These are phyloP conservation scores for Trichoderma cornu-damae DNA, from an alignment of 2,329 filamentous ascomycete genomes.

Conservation along the genomic window DNA sequence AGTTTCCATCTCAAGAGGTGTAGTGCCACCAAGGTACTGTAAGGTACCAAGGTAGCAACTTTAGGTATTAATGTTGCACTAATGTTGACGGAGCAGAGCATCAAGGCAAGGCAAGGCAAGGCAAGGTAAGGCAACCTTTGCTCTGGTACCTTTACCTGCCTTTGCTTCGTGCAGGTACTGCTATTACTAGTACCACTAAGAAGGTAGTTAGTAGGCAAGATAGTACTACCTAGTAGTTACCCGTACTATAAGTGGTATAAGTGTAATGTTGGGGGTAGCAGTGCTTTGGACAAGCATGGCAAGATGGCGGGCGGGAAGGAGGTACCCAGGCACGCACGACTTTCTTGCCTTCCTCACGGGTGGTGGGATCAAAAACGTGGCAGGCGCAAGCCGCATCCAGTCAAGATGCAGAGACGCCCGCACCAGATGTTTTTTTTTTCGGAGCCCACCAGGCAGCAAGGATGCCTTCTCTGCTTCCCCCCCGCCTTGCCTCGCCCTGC, in stretches of 20 bases:
- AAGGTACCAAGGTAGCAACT: no score
- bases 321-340: neutral
- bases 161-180: no score
- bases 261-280: no score
- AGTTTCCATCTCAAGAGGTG: neutral
- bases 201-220: no score
- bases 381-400: conserved; percentile 3
- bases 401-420: conserved; percentile 6
- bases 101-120: no score
- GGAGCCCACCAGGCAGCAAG: conserved; percentile 8
- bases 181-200: no score
- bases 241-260: no score
- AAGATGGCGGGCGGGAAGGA: neutral
- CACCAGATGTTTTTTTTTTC: neutral
- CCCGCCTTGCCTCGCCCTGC: conserved; percentile 3
- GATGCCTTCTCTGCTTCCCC: neutral
- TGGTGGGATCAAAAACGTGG: conserved; percentile 10
- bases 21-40: no score
- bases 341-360: neutral
- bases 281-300: neutral
- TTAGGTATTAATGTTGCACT: no score
- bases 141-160: neutral
- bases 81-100: no score
- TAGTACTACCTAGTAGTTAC: no score
- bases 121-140: no score